phyloP scores from a whole-genome alignment of 2,329 filamentous ascomycete species.

The Thermoascus crustaceus region DNA sequence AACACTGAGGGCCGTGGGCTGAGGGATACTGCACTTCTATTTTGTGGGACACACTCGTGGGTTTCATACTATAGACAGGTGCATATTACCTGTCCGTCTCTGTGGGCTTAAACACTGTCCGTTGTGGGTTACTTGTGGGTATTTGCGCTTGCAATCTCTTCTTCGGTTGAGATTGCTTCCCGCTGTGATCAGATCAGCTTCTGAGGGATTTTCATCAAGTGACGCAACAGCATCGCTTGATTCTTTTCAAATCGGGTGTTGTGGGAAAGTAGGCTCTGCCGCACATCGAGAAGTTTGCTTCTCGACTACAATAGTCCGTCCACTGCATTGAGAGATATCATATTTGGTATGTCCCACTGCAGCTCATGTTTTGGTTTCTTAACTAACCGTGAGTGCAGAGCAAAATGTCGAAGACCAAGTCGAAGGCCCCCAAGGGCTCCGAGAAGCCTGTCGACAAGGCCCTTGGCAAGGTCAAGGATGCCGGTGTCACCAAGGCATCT shows the following conservation, averaged over 20 bases:
- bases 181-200: slow-evolving; percentile 25
- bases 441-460: slow-evolving; percentile 37
- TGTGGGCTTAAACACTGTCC: slow-evolving; percentile 37
- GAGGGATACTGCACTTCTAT: slow-evolving; percentile 32
- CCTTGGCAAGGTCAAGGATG: slow-evolving; percentile 41
- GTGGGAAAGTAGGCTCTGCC: slow-evolving; percentile 30
- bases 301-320: neutral
- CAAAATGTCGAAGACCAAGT: slow-evolving; percentile 41
- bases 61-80: slow-evolving; percentile 34
- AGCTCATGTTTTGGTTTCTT: neutral
- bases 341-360: neutral
- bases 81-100: slow-evolving; percentile 35
- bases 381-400: slow-evolving; percentile 9
- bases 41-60: slow-evolving; percentile 35
- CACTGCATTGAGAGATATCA: slow-evolving; percentile 1
- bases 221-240: slow-evolving; percentile 3
- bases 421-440: slow-evolving; percentile 25
- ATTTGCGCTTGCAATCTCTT: slow-evolving; percentile 19
- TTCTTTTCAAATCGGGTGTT: slow-evolving; percentile 26
- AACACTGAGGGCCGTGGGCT: slow-evolving; percentile 37
- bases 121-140: slow-evolving; percentile 36
- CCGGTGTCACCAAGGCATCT: slow-evolving; percentile 38
- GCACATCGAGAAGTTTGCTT: slow-evolving; percentile 16
- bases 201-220: slow-evolving; percentile 16
- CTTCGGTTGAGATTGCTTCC: slow-evolving; percentile 13